Evolutionary conservation across 1,284 basidiomycete species (phyloP).

Genomic region (Tausonia pullulans): DNA sequence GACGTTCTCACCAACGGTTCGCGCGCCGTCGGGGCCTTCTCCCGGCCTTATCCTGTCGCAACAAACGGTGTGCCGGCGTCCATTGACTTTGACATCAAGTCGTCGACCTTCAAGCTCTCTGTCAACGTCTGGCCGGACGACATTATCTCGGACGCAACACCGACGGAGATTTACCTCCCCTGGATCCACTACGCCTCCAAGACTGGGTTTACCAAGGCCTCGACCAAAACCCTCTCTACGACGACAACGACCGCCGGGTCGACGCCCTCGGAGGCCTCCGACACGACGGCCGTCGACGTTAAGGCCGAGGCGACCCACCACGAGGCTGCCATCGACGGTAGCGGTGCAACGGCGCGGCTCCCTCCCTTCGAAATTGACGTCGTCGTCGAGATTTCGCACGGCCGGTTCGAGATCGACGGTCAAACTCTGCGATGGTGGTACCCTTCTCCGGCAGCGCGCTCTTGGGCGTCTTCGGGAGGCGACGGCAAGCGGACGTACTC

Average conservation of each 20-base stretch:
- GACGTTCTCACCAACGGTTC: slow-evolving; percentile 69
- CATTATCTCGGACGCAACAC: slow-evolving; percentile 28
- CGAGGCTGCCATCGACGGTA: neutral
- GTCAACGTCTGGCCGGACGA: slow-evolving; percentile 52
- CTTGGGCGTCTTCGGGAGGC: neutral
- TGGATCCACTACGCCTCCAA: slow-evolving; percentile 70
- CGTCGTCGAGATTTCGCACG: slow-evolving; percentile 49
- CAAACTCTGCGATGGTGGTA: slow-evolving; percentile 77
- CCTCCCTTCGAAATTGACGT: slow-evolving; percentile 35
- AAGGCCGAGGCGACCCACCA: neutral
- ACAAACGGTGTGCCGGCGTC: slow-evolving; percentile 55
- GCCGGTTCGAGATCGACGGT: slow-evolving; percentile 56
- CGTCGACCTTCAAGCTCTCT: slow-evolving; percentile 54
- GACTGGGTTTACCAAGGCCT: neutral
- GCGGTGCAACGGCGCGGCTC: slow-evolving; percentile 17
- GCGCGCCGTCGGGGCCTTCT: slow-evolving; percentile 68
- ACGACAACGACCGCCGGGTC: too few relatives aligned
- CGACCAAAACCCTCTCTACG: too few relatives aligned
- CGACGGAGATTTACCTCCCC: slow-evolving; percentile 77
- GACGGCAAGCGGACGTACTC: slow-evolving; percentile 44
- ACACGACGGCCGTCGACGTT: neutral
- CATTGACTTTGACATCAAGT: slow-evolving; percentile 65
- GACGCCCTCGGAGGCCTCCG: neutral
- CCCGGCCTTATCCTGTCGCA: slow-evolving; percentile 64
- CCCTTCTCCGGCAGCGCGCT: slow-evolving; percentile 41